These are phyloP conservation scores for Geotrichum europaeum DNA, from an alignment of 1,139 yeast genomes.

Conservation along the genomic window DNA sequence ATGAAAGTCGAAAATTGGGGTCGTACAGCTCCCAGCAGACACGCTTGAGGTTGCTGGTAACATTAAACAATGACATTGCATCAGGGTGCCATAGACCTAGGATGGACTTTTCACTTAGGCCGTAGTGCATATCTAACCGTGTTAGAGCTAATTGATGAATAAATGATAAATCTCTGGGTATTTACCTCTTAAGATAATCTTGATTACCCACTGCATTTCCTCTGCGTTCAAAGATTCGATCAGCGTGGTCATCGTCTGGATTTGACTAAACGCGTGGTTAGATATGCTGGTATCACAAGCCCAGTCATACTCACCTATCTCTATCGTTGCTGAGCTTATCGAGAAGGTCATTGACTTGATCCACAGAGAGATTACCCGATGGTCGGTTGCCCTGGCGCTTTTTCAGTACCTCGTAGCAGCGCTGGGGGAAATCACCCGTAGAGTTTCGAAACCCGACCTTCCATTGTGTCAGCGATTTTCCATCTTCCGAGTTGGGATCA, in stretches of 20 bases:
- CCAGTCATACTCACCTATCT: background rate
- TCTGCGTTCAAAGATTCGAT: conserved; percentile 51
- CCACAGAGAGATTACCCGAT: conserved; percentile 42
- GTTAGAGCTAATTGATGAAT: background rate
- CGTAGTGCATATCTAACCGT: conserved; percentile 34
- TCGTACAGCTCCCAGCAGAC: conserved; percentile 58
- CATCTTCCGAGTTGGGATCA: conserved; percentile 47
- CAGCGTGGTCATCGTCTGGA: conserved; percentile 43
- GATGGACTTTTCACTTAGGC: conserved; percentile 56
- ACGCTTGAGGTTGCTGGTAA: conserved; percentile 59
- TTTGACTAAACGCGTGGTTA: conserved; percentile 27
- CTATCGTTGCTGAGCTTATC: conserved; percentile 41
- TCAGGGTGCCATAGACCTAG: conserved; percentile 76
- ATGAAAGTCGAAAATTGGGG: conserved; percentile 3
- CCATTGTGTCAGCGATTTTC: conserved; percentile 43
- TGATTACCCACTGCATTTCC: conserved; percentile 66
- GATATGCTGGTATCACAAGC: background rate
- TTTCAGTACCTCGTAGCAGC: conserved; percentile 37
- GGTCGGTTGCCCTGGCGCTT: conserved; percentile 37
- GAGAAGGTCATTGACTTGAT: conserved; percentile 51
- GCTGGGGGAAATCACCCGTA: conserved; percentile 39
- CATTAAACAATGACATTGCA: conserved; percentile 56
- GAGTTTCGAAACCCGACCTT: conserved; percentile 36
- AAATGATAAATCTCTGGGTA: conserved; percentile 22
- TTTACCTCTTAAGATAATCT: conserved; percentile 54